Base-by-base conservation (phyloP, 2,329 filamentous ascomycete genomes). In the Ophiognomonia clavigignenti-juglandacearum region DNA sequence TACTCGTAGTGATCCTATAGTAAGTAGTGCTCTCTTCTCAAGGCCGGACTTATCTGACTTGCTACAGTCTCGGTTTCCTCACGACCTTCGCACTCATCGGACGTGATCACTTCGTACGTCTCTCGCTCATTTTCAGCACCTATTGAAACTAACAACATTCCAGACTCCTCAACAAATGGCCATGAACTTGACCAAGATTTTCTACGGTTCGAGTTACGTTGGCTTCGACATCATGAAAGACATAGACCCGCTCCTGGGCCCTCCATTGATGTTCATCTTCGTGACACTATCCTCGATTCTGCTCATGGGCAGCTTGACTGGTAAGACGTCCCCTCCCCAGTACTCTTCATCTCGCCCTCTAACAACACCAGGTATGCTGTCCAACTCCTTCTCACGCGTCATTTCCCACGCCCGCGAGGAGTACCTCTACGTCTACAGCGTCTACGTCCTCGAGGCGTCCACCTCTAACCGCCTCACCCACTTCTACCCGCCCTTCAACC, bases 21-120 rank as follows among this genome's bases (percentile, higher is more conserved):
- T 36, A 18, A 36, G 34, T 36, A 11, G 16, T 20, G 61, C 69
- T n/a, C 11, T 26, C 16, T 26, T 16, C 20, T 5, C 18, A n/a
- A 19, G n/a, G 14, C 7, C 11, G 20, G 18, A 22, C 14, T 7
- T 34, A 7, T 16, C 20, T 26, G 16, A 16, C 9, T 19, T 40
- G 19, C 16, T 20, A 10, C 34, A 36, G 34, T 16, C 38, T 93
- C 39, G 88, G 90, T 39, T 96, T 96, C 65, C 69, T 96, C 27
- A 95, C 91, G 0, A 96, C 89, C 0, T 92, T 92, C 57, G 84
- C 84, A 0, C 74, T 91, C 22, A 73, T 93, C 37, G 87, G 85
- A n/a, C 78, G 86, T 45, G 83, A 86, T 42, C 66, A 69, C 2
- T 89, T 85, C 59, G 50, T 52, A 34, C 18, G 50, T 46, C 16